Conservation (phyloP, 345 rosid species). For the Erysimum cheiranthoides region DNA sequence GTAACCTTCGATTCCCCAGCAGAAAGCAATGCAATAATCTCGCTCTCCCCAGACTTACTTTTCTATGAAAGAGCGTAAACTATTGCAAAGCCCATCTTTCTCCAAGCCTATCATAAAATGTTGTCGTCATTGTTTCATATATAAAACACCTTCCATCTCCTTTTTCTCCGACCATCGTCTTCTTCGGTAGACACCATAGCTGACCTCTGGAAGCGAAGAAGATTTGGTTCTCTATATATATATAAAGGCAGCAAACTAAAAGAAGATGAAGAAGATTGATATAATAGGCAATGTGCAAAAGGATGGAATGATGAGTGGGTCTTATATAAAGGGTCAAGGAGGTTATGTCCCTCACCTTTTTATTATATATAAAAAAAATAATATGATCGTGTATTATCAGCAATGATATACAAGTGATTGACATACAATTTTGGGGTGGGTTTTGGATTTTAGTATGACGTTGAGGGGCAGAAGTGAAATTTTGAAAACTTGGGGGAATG, state of each 20-base stretch:
- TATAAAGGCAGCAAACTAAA: constrained; percentile 7
- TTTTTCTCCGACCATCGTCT: constrained; percentile 24
- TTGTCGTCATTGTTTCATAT: constrained; percentile 21
- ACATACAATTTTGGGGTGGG: constrained; percentile 18
- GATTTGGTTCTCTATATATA: constrained; percentile 11
- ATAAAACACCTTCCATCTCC: constrained; percentile 20
- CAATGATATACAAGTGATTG: constrained; percentile 45
- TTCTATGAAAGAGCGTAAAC: constrained; percentile 47
- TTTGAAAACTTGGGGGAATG: not conserved
- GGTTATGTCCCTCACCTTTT: constrained; percentile 33
- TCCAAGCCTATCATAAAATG: not conserved
- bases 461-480: constrained; percentile 21
- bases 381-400: constrained; percentile 39
- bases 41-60: constrained; percentile 46
- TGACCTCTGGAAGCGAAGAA: constrained; percentile 30
- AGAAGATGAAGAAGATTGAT: constrained; percentile 8
- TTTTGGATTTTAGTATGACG: constrained; percentile 35
- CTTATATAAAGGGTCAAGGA: constrained; percentile 47
- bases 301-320: constrained; percentile 46
- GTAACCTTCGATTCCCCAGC: constrained; percentile 50
- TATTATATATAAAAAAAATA: constrained; percentile 20
- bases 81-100: constrained; percentile 44
- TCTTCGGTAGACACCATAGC: constrained; percentile 40
- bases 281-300: constrained; percentile 37
- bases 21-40: constrained; percentile 47